Conservation (phyloP, 2,329 filamentous ascomycete genomes). For the Paracamarosporium sp. region DNA sequence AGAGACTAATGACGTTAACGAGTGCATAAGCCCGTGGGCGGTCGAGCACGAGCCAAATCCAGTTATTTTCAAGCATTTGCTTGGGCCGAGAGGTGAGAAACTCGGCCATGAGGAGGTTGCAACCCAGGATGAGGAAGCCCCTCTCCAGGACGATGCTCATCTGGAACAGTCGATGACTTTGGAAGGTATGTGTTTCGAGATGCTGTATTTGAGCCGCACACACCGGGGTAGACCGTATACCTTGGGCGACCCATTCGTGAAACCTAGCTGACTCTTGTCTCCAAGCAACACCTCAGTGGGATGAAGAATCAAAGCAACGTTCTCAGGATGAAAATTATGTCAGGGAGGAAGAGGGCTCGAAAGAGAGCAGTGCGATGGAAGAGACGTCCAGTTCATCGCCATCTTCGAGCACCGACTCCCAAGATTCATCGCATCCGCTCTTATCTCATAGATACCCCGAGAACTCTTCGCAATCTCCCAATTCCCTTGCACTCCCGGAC, state of each 20-base stretch:
- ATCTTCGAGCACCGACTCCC: background rate
- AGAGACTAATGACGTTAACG: background rate
- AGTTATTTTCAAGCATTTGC: conserved; percentile 17
- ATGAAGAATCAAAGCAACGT: background rate
- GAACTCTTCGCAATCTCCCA: background rate
- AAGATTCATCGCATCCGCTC: background rate
- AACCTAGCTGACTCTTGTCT: background rate
- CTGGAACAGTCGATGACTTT: background rate
- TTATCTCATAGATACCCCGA: background rate
- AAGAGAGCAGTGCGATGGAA: background rate
- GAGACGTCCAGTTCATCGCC: conserved; percentile 1
- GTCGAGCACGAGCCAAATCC: conserved; percentile 19
- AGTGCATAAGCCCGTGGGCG: conserved; percentile 15
- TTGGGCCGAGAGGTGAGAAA: background rate
- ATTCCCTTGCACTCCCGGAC: background rate
- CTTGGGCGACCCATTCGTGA: background rate
- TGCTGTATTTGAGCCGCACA: background rate
- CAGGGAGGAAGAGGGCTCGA: background rate
- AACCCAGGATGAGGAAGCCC: background rate
- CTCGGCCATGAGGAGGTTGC: background rate
- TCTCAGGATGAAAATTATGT: no score
- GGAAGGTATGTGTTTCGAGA: background rate
- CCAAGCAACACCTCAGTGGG: background rate
- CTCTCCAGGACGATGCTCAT: background rate
- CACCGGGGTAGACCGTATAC: background rate